phyloP scores from a whole-genome alignment of 495 filamentous ascomycete species.

The Aspergillus carlsbadensis region DNA sequence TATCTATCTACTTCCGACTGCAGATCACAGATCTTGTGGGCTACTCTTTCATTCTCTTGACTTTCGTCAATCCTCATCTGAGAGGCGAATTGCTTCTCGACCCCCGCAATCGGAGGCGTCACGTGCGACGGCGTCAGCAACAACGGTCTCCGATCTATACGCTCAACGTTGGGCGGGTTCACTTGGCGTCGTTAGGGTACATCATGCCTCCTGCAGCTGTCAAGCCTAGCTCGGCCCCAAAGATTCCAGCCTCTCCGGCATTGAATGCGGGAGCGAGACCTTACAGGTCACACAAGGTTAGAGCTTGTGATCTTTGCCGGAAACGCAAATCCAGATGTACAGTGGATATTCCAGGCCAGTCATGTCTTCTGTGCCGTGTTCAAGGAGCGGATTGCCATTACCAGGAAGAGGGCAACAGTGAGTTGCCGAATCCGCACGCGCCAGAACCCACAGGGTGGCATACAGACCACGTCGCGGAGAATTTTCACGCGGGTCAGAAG shows the following conservation, averaged over 20 bases:
- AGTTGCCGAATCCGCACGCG: constrained; percentile 26
- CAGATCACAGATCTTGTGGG: constrained; percentile 2
- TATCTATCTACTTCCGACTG: not conserved
- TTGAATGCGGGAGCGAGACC: constrained; percentile 48
- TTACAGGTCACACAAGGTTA: constrained; percentile 52
- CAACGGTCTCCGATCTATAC: constrained; percentile 2
- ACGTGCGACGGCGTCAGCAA: constrained; percentile 6
- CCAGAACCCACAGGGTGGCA: constrained; percentile 32
- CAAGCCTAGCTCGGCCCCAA: constrained; percentile 34
- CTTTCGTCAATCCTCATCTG: not conserved
- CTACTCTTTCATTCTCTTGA: not conserved
- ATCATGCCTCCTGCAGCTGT: constrained; percentile 40
- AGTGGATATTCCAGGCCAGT: constrained; percentile 47
- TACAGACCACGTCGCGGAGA: constrained; percentile 22
- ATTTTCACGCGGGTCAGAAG: constrained; percentile 31
- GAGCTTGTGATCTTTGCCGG: constrained; percentile 52
- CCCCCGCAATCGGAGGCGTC: not conserved
- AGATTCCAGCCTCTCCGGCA: constrained; percentile 36
- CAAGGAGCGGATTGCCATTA: constrained; percentile 51
- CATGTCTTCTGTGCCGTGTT: constrained; percentile 50
- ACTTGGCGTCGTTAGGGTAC: constrained; percentile 17
- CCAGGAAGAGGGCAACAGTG: constrained; percentile 37
- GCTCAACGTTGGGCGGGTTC: not conserved
- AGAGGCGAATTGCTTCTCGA: not conserved
- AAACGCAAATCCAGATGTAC: constrained; percentile 54